phyloP scores from a whole-genome alignment of 345 rosid genomes.

The Alliaria petiolata region DNA sequence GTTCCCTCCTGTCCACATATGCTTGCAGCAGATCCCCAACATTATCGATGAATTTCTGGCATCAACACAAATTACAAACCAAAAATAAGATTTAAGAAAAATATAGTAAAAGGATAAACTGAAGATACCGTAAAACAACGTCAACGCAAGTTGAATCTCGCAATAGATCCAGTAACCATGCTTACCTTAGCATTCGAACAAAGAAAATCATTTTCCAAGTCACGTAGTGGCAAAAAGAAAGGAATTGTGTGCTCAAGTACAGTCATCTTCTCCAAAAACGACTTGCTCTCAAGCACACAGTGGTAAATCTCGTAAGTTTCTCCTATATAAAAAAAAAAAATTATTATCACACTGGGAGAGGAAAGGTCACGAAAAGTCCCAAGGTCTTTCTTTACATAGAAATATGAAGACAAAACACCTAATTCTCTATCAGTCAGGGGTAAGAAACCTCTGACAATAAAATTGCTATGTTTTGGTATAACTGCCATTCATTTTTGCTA shows the following conservation, averaged over 20 bases:
- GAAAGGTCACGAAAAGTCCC: neutral
- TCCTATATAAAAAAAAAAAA: constrained; percentile 40
- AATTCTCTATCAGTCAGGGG: neutral
- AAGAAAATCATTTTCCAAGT: constrained; percentile 87
- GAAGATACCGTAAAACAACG: neutral
- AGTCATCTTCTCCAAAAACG: constrained; percentile 95
- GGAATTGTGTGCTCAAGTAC: constrained; percentile 94
- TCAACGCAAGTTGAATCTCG: constrained; percentile 4
- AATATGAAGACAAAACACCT: constrained; percentile 1
- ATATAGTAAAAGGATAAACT: neutral
- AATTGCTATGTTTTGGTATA: neutral
- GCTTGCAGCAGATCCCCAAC: constrained; percentile 88
- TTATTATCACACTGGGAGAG: neutral
- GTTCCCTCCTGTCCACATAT: constrained; percentile 88
- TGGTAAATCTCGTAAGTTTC: constrained; percentile 85
- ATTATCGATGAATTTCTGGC: constrained; percentile 86
- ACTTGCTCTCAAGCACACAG: constrained; percentile 88
- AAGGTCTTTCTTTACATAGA: neutral
- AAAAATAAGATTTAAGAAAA: constrained; percentile 10
- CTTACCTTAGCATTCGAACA: constrained; percentile 86
- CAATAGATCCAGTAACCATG: constrained; percentile 26
- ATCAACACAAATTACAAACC: constrained; percentile 18
- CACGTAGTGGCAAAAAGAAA: constrained; percentile 84
- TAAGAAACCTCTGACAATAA: neutral
- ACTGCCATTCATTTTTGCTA: neutral